phyloP scores from a whole-genome alignment of 202 grass and related monocot genomes.

The Zoysia matrella region DNA sequence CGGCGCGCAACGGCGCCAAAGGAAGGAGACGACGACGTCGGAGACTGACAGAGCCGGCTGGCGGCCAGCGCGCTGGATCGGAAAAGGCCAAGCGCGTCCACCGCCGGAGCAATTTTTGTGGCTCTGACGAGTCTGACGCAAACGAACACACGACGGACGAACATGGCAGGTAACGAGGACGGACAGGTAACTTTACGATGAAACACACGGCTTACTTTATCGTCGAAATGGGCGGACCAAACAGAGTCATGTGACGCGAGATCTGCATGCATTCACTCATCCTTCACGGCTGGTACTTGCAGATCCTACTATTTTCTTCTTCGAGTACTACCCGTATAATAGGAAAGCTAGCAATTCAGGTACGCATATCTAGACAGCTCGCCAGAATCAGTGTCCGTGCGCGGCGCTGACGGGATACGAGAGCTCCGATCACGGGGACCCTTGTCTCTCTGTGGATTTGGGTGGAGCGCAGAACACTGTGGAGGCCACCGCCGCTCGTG shows the following conservation, averaged over 20 bases:
- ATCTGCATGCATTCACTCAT: background rate
- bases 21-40: too few relatives aligned
- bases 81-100: slow-evolving; percentile 28
- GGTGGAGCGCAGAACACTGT: too few relatives aligned
- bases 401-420: too few relatives aligned
- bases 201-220: background rate
- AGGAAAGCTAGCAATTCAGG: background rate
- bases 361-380: too few relatives aligned
- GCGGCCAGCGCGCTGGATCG: slow-evolving; percentile 3
- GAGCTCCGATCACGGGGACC: too few relatives aligned
- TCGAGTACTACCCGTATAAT: too few relatives aligned
- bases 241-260: slow-evolving; percentile 4
- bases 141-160: background rate
- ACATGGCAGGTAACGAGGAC: background rate
- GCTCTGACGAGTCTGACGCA: slow-evolving; percentile 2
- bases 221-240: background rate
- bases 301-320: background rate
- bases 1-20: background rate
- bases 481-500: too few relatives aligned
- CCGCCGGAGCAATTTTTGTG: background rate
- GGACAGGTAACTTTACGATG: background rate
- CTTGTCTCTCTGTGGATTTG: too few relatives aligned
- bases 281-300: background rate
- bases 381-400: too few relatives aligned
- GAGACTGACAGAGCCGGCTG: background rate